Evolutionary conservation across 805 yeast species (phyloP).

Genomic region (Yarrowia deformans): DNA sequence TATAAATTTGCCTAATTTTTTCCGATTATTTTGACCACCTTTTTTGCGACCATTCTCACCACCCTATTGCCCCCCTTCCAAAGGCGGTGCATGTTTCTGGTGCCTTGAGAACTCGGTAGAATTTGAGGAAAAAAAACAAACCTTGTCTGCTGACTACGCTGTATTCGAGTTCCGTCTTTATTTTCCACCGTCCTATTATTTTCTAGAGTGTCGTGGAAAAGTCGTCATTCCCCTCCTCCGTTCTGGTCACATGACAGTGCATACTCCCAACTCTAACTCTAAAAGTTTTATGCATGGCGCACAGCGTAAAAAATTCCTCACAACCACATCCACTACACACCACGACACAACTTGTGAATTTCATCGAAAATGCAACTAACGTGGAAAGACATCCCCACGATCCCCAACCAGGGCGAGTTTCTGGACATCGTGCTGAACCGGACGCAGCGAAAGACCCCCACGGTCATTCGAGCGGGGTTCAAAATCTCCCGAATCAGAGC

Average conservation of each 20-base stretch:
- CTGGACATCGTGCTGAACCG: conserved; percentile 96
- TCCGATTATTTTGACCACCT: too few relatives aligned
- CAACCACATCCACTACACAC: not conserved
- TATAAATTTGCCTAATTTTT: too few relatives aligned
- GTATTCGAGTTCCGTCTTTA: too few relatives aligned
- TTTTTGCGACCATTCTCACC: too few relatives aligned
- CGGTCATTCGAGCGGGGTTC: conserved; percentile 97
- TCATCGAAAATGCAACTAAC: conserved; percentile 81
- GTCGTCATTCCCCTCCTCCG: too few relatives aligned
- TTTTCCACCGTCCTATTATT: too few relatives aligned
- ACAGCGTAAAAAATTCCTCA: not conserved
- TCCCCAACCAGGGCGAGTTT: conserved; percentile 89
- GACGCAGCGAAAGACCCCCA: conserved; percentile 98
- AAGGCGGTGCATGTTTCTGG: too few relatives aligned
- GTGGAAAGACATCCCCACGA: conserved; percentile 98
- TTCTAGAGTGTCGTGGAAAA: too few relatives aligned
- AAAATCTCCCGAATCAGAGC: conserved; percentile 95
- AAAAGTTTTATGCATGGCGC: conserved; percentile 25
- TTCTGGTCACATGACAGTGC: not conserved
- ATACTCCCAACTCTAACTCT: not conserved
- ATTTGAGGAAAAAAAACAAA: too few relatives aligned
- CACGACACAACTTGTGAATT: not conserved
- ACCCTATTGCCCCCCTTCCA: too few relatives aligned
- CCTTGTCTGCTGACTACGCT: too few relatives aligned
- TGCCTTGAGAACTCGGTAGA: too few relatives aligned